Conservation (phyloP, 2,329 filamentous ascomycete genomes). For the Cladosporium sp. region DNA sequence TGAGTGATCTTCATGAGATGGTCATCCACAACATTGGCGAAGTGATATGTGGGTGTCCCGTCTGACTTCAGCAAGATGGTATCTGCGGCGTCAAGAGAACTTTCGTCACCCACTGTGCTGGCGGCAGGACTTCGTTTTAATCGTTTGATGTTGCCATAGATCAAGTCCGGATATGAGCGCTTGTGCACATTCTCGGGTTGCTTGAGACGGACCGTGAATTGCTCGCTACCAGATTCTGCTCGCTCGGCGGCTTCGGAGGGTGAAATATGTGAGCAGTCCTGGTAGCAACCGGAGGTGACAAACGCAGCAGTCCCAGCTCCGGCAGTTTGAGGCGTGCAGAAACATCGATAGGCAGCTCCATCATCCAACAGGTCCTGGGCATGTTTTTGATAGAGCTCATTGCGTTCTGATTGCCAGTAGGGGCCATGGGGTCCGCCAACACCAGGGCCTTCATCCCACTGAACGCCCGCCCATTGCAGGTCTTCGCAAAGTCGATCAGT, state of each 20-base stretch:
- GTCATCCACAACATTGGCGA: constrained; percentile 95
- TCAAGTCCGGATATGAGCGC: constrained; percentile 61
- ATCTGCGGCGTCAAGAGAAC: constrained; percentile 58
- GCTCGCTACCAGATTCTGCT: constrained; percentile 57
- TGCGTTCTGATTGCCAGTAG: constrained; percentile 83
- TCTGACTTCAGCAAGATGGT: constrained; percentile 88
- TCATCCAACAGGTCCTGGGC: constrained; percentile 61
- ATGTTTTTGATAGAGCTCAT: constrained; percentile 64
- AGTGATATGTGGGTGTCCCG: constrained; percentile 89
- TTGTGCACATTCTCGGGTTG: constrained; percentile 54
- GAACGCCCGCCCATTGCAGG: constrained; percentile 77
- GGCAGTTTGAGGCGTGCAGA: constrained; percentile 57
- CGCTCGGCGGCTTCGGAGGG: constrained; percentile 63
- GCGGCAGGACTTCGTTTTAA: constrained; percentile 26
- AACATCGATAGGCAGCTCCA: constrained; percentile 84
- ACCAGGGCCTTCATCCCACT: constrained; percentile 92
- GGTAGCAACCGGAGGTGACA: constrained; percentile 58
- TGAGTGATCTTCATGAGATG: constrained; percentile 94
- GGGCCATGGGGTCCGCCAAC: constrained; percentile 76
- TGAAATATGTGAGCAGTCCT: constrained; percentile 65
- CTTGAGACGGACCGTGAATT: constrained; percentile 71
- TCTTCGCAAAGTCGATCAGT: constrained; percentile 73
- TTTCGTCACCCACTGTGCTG: constrained; percentile 24
- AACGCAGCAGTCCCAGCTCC: constrained; percentile 56
- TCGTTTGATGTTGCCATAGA: constrained; percentile 63